phyloP scores from a whole-genome alignment of 768 basidiomycete species.

The Phlegmacium glaucopus region DNA sequence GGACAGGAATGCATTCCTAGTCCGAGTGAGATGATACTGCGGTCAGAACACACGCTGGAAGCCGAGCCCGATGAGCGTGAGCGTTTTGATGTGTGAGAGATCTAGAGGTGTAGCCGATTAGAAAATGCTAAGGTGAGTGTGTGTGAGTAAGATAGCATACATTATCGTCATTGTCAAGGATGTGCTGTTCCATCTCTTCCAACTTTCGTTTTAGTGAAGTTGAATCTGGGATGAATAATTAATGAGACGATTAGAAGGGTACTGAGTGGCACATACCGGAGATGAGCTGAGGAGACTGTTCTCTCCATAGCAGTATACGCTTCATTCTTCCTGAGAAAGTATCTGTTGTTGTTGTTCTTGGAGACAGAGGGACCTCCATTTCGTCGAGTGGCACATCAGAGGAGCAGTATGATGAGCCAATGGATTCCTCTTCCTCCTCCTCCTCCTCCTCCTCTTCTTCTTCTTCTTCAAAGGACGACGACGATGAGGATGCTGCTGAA shows the following conservation, averaged over 20 bases:
- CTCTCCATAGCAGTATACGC: slow-evolving; percentile 72
- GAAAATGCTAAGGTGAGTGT: slow-evolving; percentile 1
- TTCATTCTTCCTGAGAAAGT: slow-evolving; percentile 55
- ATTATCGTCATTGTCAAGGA: slow-evolving; percentile 39
- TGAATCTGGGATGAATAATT: slow-evolving; percentile 27
- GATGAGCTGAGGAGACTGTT: slow-evolving; percentile 39
- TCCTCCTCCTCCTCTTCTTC: slow-evolving; percentile 35
- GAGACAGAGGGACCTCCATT: slow-evolving; percentile 19
- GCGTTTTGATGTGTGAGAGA: slow-evolving; percentile 55
- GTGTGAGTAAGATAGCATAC: slow-evolving; percentile 21
- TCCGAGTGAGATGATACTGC: slow-evolving; percentile 32
- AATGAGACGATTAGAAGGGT: no score
- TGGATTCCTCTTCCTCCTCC: slow-evolving; percentile 44
- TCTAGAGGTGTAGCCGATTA: slow-evolving; percentile 28
- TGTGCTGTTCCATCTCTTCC: slow-evolving; percentile 28
- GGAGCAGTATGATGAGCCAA: slow-evolving; percentile 69
- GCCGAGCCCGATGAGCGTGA: slow-evolving; percentile 41
- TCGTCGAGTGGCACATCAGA: slow-evolving; percentile 48
- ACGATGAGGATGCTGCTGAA: slow-evolving; percentile 36
- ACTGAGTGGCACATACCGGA: slow-evolving; percentile 42
- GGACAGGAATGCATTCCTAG: slow-evolving; percentile 63
- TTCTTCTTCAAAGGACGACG: slow-evolving; percentile 27
- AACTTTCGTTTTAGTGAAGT: slow-evolving; percentile 51
- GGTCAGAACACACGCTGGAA: slow-evolving; percentile 6
- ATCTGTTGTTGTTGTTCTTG: slow-evolving; percentile 34